phyloP scores from a whole-genome alignment of 306 rosid species.

The Fagus sylvatica region DNA sequence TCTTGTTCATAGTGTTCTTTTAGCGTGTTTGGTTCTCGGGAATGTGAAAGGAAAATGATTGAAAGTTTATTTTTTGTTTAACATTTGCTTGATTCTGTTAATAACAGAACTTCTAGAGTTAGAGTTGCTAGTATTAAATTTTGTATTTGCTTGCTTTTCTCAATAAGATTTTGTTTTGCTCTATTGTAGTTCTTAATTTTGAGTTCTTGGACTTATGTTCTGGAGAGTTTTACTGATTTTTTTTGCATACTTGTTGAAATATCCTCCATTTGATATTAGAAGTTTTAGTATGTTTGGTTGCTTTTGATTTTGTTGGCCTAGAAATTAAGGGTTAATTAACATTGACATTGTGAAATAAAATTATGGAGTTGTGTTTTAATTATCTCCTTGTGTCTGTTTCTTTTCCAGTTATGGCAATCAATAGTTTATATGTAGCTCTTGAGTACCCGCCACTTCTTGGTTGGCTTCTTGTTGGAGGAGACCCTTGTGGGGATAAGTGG shows the following conservation, averaged over 20 bases:
- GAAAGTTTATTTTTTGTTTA: not conserved
- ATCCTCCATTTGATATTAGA: not conserved
- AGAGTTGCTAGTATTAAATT: not conserved
- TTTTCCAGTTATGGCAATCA: constrained; percentile 65
- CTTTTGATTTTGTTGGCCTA: not conserved
- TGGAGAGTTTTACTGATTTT: not conserved
- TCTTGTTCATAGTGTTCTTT: not conserved
- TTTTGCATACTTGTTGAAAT: not conserved
- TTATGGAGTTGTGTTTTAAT: not conserved
- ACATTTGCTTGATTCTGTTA: not conserved
- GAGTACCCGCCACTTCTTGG: constrained; percentile 76
- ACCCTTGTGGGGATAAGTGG: constrained; percentile 81
- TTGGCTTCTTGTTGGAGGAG: constrained; percentile 81
- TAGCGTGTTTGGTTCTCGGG: constrained; percentile 25
- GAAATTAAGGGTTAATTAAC: not conserved
- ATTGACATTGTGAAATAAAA: not conserved
- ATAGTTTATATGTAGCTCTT: constrained; percentile 57
- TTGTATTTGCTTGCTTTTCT: not conserved
- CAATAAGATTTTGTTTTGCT: not conserved
- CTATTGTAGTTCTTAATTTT: not conserved
- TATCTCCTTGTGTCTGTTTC: constrained; percentile 6
- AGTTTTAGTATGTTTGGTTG: not conserved
- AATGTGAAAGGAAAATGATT: constrained; percentile 6
- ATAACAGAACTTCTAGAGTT: not conserved
- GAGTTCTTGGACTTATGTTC: too few species aligned